Conservation (phyloP, 2,329 filamentous ascomycete genomes). For the Cryphonectria radicalis region DNA sequence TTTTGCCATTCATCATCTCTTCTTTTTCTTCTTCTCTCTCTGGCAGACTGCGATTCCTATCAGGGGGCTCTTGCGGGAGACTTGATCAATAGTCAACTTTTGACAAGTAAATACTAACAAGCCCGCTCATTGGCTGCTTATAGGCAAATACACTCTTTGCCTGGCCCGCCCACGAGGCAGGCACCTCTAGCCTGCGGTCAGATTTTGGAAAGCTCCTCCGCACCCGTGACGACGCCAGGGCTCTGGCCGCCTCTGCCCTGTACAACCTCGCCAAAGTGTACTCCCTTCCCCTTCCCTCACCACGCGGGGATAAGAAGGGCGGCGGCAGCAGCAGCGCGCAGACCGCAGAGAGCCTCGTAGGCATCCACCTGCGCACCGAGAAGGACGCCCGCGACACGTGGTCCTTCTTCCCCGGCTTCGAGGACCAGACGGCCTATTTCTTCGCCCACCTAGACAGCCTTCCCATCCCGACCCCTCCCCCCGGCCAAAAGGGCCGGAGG, state of each 20-base stretch:
- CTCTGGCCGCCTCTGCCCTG: slow-evolving; percentile 41
- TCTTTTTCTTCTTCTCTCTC: too few species aligned
- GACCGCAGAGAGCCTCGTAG: slow-evolving; percentile 39
- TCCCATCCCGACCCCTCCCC: not conserved
- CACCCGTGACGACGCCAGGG: slow-evolving; percentile 39
- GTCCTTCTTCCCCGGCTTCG: slow-evolving; percentile 38
- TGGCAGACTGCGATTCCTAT: too few species aligned
- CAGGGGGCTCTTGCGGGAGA: too few species aligned
- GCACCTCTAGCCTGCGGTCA: slow-evolving; percentile 34
- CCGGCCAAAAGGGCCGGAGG: slow-evolving; percentile 32
- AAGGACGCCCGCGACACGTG: slow-evolving; percentile 34
- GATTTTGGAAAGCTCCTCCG: slow-evolving; percentile 47
- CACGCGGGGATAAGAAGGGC: slow-evolving; percentile 21
- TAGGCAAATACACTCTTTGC: slow-evolving; percentile 32
- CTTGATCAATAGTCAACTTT: too few species aligned
- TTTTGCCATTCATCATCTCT: not conserved
- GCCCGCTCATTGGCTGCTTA: not conserved
- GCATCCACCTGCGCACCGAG: slow-evolving; percentile 44
- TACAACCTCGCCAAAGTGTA: slow-evolving; percentile 38
- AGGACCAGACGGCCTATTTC: slow-evolving; percentile 39
- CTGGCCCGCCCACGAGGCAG: slow-evolving; percentile 40
- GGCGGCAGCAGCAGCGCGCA: not conserved
- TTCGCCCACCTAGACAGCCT: slow-evolving; percentile 35
- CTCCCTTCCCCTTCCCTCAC: slow-evolving; percentile 33
- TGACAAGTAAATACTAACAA: not conserved